These are phyloP conservation scores for Gaertneriomyces sp. DNA, from an alignment of 192 early-diverging fungal genomes.

Conservation along the genomic window DNA sequence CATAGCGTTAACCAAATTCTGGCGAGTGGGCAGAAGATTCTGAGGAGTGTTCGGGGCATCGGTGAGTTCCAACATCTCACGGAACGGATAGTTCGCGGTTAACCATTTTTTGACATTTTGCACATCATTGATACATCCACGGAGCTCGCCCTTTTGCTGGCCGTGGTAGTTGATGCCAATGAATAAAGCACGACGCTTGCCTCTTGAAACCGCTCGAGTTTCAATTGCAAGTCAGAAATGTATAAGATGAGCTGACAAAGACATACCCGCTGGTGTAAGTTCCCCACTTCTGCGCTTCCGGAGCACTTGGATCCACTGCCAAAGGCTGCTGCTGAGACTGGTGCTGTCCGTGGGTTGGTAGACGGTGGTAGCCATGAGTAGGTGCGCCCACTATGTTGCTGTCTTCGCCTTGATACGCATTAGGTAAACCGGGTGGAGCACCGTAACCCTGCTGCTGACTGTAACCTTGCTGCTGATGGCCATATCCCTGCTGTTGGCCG, in stretches of 20 bases:
- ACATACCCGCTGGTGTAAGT: slow-evolving; percentile 10
- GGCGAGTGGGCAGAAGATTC: slow-evolving; percentile 32
- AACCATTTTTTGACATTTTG: slow-evolving; percentile 40
- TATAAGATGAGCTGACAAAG: background rate
- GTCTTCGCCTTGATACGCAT: slow-evolving; percentile 16
- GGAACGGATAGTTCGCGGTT: slow-evolving; percentile 33
- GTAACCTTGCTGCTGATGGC: slow-evolving; percentile 4
- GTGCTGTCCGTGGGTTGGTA: background rate
- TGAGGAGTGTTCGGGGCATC: slow-evolving; percentile 39
- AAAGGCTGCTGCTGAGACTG: slow-evolving; percentile 22
- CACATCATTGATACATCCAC: slow-evolving; percentile 50
- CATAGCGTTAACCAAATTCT: slow-evolving; percentile 40
- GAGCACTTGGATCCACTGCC: slow-evolving; percentile 12
- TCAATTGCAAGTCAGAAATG: background rate
- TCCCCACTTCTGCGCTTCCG: slow-evolving; percentile 31
- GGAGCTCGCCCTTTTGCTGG: slow-evolving; percentile 25
- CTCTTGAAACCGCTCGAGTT: background rate
- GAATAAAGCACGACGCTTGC: slow-evolving; percentile 36
- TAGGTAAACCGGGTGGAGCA: background rate
- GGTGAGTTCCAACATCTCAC: slow-evolving; percentile 35
- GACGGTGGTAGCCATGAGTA: slow-evolving; percentile 24
- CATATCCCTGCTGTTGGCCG: background rate
- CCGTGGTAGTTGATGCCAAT: slow-evolving; percentile 51
- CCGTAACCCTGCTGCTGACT: slow-evolving; percentile 1
- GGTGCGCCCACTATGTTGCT: slow-evolving; percentile 15